phyloP scores from a whole-genome alignment of 2,329 filamentous ascomycete genomes.

The Colletotrichum spaethianum region DNA sequence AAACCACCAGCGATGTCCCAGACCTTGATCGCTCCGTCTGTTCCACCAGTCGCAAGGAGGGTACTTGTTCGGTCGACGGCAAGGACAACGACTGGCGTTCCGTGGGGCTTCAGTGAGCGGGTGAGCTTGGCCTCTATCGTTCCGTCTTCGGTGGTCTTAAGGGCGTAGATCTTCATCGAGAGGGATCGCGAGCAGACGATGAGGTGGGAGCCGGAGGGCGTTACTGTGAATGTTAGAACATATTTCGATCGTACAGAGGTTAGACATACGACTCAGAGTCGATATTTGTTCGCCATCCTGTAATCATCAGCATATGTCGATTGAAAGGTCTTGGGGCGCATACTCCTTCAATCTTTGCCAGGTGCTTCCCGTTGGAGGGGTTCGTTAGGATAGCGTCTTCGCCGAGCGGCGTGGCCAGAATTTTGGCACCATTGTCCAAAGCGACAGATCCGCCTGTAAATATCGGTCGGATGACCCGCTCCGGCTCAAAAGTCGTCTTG shows the following conservation, averaged over 20 bases:
- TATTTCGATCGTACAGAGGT: neutral
- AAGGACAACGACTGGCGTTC: constrained; percentile 88
- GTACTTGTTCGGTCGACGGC: constrained; percentile 90
- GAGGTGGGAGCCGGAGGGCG: constrained; percentile 88
- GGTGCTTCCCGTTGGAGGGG: constrained; percentile 83
- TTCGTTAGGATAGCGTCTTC: constrained; percentile 93
- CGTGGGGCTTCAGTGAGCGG: constrained; percentile 89
- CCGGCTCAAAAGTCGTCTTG: constrained; percentile 92
- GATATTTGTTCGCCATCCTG: constrained; percentile 87
- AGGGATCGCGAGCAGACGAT: constrained; percentile 95
- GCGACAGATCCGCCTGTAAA: constrained; percentile 93
- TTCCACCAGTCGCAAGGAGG: constrained; percentile 90
- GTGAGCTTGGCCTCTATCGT: constrained; percentile 77
- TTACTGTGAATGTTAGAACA: constrained; percentile 69
- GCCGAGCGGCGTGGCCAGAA: constrained; percentile 90
- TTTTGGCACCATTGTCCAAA: constrained; percentile 83
- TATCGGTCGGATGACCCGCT: constrained; percentile 88
- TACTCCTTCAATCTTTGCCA: constrained; percentile 91
- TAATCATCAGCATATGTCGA: constrained; percentile 43
- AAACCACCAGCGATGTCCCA: constrained; percentile 95
- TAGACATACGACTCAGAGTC: constrained; percentile 55
- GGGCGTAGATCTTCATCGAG: constrained; percentile 90
- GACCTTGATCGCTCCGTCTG: constrained; percentile 94
- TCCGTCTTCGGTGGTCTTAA: constrained; percentile 72
- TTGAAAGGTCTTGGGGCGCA: constrained; percentile 42